Base-by-base conservation (phyloP, 2,329 filamentous ascomycete genomes). In the Intubia oerlemansii region DNA sequence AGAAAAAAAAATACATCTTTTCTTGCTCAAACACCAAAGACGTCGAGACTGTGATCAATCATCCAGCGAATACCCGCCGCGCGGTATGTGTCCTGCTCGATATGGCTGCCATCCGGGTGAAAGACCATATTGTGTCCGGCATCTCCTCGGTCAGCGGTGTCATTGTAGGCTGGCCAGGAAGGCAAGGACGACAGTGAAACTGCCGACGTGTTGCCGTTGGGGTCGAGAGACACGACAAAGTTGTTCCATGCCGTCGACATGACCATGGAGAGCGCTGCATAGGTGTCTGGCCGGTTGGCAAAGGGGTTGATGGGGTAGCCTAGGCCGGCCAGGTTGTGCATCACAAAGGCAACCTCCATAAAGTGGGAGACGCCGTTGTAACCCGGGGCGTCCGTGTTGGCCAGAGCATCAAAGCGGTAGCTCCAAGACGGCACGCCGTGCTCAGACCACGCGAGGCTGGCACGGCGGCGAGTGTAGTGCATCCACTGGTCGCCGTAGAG, bases 281-380 rank as follows among this genome's bases (percentile, higher is more conserved):
- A 59, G 2, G 48, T 50, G 28, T 51, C 40, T 1, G 57, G 51
- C 39, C 51, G 47, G 27, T 46, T 46, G 16, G 37, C 48, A 23
- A 58, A 53, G 1, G 54, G 54, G 32, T 47, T 49, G 1, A 28
- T 34, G 2, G 35, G 26, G 32, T 59, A 62, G 2, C 61, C 60
- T 3, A 45, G 33, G 1, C 60, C 63, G 5, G 49, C 35, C 6
- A 52, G 42, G 35, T 69, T 67, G 36, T 62, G 42, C 28, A 68
- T 60, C 6, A 66, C 60, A 34, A 63, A 64, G 1, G 53, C 49
- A 1, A 65, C 56, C 41, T 66, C 60, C 32, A 57, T 44, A 41
- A 55, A 56, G 37, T 57, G 54, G 21, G 25, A 25, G 15, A 34
- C 28, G 7, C 38, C 38, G n/a, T n/a, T n/a, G n/a, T n/a, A n/a